Percentiles rank a stretch among this genome's conserved stretches.
Conservation (phyloP, 1,284 basidiomycete genomes). For the Fistulina hepatica region DNA sequence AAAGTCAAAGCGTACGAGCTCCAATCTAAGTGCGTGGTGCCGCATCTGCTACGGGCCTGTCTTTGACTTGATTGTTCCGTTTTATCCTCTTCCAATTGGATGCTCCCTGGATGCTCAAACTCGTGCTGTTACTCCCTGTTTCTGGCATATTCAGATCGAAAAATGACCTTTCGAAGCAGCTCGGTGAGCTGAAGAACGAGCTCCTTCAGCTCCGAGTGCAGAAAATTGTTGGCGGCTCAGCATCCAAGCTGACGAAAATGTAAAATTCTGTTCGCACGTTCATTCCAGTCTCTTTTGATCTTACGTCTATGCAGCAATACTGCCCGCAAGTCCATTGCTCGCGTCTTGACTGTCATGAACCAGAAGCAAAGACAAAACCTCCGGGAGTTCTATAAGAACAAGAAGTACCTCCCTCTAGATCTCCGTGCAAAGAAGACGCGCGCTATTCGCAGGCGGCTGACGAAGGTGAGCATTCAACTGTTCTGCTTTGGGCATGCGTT, state of each 20-base stretch:
- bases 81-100: not conserved
- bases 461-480: constrained; percentile 48
- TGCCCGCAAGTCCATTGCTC: constrained; percentile 98
- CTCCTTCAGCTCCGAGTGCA: constrained; percentile 90
- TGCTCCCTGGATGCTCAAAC: not conserved
- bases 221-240: constrained; percentile 95
- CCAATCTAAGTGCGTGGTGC: constrained; percentile 78
- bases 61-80: constrained; percentile 4
- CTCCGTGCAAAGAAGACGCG: constrained; percentile 98
- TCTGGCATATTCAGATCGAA: constrained; percentile 66
- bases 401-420: constrained; percentile 97
- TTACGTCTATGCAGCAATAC: constrained; percentile 53
- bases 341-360: constrained; percentile 98
- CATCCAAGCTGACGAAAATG: constrained; percentile 97
- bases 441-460: constrained; percentile 93
- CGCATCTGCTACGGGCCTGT: not conserved
- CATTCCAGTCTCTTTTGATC: constrained; percentile 15
- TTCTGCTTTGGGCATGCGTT: constrained; percentile 6
- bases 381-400: constrained; percentile 95
- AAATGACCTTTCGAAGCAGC: constrained; percentile 94
- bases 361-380: constrained; percentile 96
- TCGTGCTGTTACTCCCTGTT: too few relatives aligned
- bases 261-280: constrained; percentile 44
- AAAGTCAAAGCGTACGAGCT: constrained; percentile 98
- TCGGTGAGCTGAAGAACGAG: constrained; percentile 93